Percentiles rank a stretch among this genome's conserved stretches.
These are phyloP conservation scores for Thymus mandschuricus DNA, from an alignment of 257 asterid genomes.

Conservation along the genomic window DNA sequence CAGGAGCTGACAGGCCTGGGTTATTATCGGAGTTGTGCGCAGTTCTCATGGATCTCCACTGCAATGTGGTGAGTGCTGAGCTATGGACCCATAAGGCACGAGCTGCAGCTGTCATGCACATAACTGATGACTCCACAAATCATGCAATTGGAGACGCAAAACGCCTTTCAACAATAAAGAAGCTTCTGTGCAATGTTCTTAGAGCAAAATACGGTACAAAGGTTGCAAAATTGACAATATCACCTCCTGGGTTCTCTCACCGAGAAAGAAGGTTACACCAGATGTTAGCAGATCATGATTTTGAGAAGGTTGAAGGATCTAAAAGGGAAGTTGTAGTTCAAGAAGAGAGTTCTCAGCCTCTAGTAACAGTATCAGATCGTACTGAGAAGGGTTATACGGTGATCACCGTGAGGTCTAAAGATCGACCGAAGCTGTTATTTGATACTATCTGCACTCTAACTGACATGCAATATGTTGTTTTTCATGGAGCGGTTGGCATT, in stretches of 20 bases:
- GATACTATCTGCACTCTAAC: constrained; percentile 78
- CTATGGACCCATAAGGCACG: constrained; percentile 75
- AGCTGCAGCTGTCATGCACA: constrained; percentile 83
- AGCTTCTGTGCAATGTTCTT: constrained; percentile 57
- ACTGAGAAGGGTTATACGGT: constrained; percentile 68
- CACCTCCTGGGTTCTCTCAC: constrained; percentile 65
- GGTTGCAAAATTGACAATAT: constrained; percentile 57
- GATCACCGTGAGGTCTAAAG: constrained; percentile 68
- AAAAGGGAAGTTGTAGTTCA: constrained; percentile 32
- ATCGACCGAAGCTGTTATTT: constrained; percentile 79
- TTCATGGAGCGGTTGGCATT: constrained; percentile 73
- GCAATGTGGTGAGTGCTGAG: constrained; percentile 73
- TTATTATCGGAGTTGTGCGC: constrained; percentile 78
- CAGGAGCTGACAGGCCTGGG: constrained; percentile 80
- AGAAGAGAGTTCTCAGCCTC: constrained; percentile 50
- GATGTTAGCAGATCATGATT: constrained; percentile 81
- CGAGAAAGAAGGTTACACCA: constrained; percentile 84
- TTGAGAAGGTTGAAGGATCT: constrained; percentile 44
- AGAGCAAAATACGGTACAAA: constrained; percentile 54
- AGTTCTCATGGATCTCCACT: constrained; percentile 67
- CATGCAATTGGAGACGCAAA: constrained; percentile 63
- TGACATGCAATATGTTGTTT: constrained; percentile 81
- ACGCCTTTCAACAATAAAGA: constrained; percentile 55
- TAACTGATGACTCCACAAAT: constrained; percentile 50
- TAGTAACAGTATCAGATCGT: constrained; percentile 58